Base-by-base conservation (phyloP, 2,329 filamentous ascomycete genomes). In the Monosporascus sp. region DNA sequence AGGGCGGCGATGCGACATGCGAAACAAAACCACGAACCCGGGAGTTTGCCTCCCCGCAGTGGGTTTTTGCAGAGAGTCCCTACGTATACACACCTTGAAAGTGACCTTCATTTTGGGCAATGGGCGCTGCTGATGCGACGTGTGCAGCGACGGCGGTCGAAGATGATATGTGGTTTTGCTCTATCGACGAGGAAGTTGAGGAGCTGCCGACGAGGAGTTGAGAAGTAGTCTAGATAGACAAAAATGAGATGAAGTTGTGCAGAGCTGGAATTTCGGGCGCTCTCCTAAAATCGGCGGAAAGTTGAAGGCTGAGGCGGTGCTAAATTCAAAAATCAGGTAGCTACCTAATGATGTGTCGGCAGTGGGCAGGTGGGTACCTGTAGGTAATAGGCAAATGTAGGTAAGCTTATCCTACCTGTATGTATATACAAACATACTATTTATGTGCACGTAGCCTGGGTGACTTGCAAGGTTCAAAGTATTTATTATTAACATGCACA, bases 91-190 rank as follows among this genome's bases (percentile, higher is more conserved):
- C 74, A 84, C 81, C 76, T 82, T 81, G 72, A 85, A 82, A 58
- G 84, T 86, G 68, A 87, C 77, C 81, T 86, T 86, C 84, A 87
- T 87, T 70, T 65, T 80, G 78, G 73, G 54, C 61, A 63, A 35
- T 14, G 43, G 17, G 63, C 61, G 62, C 58, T 58, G 52, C 53
- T 49, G 60, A 60, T 59, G 55, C 16, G 45, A 56, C 41, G 44
- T 38, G 27, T 49, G 37, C 31, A 48, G 17, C 24, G 45, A 35
- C 22, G 16, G 37, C 27, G 7, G 38, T 41, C 17, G 38, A n/a
- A 19, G 5, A 19, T 27, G 37, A 5, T 19, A 38, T 22, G 14
- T 55, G 43, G 17, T 46, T 46, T 26, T 26, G 24, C 22, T 27
- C 43, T 14, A 26, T 46, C 24, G 22, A 22, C 22, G 19, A 20